Base-by-base conservation (phyloP, 2,329 filamentous ascomycete genomes). In the Microascus cirrosus region DNA sequence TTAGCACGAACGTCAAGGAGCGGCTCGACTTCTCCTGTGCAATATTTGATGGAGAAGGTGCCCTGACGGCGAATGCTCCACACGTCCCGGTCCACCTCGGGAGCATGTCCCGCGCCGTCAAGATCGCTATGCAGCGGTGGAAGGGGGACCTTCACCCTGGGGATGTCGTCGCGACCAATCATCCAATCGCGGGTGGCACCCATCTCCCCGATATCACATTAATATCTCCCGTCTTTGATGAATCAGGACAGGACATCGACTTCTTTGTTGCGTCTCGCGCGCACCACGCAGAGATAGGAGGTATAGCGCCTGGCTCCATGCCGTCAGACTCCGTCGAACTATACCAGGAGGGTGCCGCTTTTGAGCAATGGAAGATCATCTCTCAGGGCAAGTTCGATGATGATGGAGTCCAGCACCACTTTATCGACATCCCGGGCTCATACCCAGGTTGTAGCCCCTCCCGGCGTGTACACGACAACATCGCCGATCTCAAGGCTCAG, bases 401-500 rank as follows among this genome's bases (percentile, higher is more conserved):
- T 67, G 77, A 86, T 61, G 79, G 87, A 4, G 87, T 94, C 56
- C 84, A 80, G 0, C 81, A 91, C 62, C 73, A 90, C 1, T 75
- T 95, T 6, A 82, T 89, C 57, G 76, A 83, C 15, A 87, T 91
- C 61, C 90, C 90, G 0, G 87, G 87, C 0, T 77, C 86, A 64
- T 84, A 88, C 62, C 83, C 85, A 0, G 90, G 87, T 1, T 94
- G 89, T 71, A 85, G 82, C 57, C 89, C 89, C 2, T 92, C 90
- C 0, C 77, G 90, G 52, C 90, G 89, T 66, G 75, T 95, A 1
- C 84, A 82, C 11, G 90, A 95, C 69, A 95, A 95, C 67, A 77
- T 95, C 63, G 91, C 90, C 57, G 90, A 95, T 67, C 77, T 95
- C 50, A 92, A 93, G 69, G 90, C 90, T 0, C 90, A 95, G 68